A percentile compares a stretch with the other conserved stretches of the same genome.
phyloP scores from a whole-genome alignment of 176 grass and related monocot species.

The Tillandsia leiboldiana region DNA sequence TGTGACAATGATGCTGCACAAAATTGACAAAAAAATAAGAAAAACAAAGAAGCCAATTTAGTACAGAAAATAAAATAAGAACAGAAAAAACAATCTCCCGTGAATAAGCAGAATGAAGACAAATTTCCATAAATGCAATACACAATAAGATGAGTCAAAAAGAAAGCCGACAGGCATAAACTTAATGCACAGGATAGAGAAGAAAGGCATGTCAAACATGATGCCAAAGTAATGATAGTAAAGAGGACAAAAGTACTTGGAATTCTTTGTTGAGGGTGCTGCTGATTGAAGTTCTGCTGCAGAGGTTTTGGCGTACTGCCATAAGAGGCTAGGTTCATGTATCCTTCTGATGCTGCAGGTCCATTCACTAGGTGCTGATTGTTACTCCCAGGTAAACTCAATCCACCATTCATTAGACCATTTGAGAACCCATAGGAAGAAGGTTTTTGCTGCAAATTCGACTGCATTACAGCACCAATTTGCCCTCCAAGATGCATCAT shows the following conservation, averaged over 20 bases:
- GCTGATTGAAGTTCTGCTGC: constrained; percentile 62
- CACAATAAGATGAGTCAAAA: neutral
- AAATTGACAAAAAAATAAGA: constrained; percentile 12
- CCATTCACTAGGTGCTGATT: constrained; percentile 52
- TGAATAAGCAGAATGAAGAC: neutral
- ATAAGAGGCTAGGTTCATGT: constrained; percentile 50
- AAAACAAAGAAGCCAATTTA: neutral
- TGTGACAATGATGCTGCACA: constrained; percentile 34
- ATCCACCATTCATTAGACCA: constrained; percentile 67
- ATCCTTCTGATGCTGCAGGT: constrained; percentile 47
- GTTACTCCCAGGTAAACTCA: constrained; percentile 56
- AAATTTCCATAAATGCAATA: neutral
- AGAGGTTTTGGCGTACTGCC: constrained; percentile 66
- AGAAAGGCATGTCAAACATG: constrained; percentile 8
- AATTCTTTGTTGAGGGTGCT: constrained; percentile 67
- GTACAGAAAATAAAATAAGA: neutral
- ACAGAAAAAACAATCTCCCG: neutral
- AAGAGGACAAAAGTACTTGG: constrained; percentile 49
- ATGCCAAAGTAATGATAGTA: neutral
- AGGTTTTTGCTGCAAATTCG: constrained; percentile 61
- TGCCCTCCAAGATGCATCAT: constrained; percentile 43
- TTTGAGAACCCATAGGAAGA: constrained; percentile 58
- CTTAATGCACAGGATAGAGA: constrained; percentile 8
- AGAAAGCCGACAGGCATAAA: constrained; percentile 8
- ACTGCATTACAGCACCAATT: constrained; percentile 56